phyloP scores from a whole-genome alignment of 306 rosid genomes.

The Styphnolobium japonicum region DNA sequence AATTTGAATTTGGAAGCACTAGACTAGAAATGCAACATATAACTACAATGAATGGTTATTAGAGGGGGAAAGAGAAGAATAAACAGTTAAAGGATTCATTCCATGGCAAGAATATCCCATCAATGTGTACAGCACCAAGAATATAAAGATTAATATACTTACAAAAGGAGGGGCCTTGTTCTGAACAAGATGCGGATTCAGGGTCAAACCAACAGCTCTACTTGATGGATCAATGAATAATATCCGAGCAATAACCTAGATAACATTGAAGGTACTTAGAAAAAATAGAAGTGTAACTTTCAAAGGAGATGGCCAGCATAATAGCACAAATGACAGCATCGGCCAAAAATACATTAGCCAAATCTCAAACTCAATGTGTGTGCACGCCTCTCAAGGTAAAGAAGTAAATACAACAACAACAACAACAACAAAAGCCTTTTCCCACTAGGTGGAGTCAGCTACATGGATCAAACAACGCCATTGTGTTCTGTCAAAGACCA shows the following conservation, averaged over 20 bases:
- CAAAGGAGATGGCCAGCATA: background rate
- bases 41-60: background rate
- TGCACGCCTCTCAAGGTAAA: background rate
- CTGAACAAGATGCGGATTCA: slow-evolving; percentile 84
- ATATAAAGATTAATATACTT: slow-evolving; percentile 38
- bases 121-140: background rate
- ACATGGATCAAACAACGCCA: too few species aligned
- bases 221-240: slow-evolving; percentile 86
- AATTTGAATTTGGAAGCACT: background rate
- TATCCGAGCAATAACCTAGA: slow-evolving; percentile 81
- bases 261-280: slow-evolving; percentile 14
- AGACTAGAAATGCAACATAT: slow-evolving; percentile 9
- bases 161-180: slow-evolving; percentile 77
- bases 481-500: too few species aligned
- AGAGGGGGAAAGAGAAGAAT: background rate
- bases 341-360: background rate
- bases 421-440: too few species aligned
- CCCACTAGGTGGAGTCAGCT: too few species aligned
- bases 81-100: background rate
- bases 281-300: slow-evolving; percentile 4
- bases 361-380: background rate
- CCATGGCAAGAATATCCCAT: background rate
- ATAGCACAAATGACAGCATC: slow-evolving; percentile 12
- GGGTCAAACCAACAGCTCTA: slow-evolving; percentile 93
- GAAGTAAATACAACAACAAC: background rate